Conservation (phyloP, 352 stramenopile species). For the Globisporangium solare region DNA sequence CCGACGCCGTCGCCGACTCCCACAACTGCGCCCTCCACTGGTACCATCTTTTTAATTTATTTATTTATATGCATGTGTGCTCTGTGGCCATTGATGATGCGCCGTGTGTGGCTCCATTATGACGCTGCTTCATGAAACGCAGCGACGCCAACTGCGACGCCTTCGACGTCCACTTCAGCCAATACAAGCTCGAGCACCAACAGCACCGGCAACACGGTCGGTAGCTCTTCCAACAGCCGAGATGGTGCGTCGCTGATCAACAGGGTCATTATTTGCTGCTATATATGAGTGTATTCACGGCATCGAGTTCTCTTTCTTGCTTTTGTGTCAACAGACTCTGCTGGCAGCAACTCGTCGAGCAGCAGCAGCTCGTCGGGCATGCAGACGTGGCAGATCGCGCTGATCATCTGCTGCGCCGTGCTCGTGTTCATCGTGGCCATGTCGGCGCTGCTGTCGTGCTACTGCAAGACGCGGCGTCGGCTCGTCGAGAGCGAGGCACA, state of each 20-base stretch:
- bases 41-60: conserved; percentile 10
- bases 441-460: conserved; percentile 50
- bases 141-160: conserved; percentile 10
- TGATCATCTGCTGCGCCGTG: conserved; percentile 54
- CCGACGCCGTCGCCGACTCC: conserved; percentile 6
- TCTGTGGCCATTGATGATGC: no score
- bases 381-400: conserved; percentile 46
- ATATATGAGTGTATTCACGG: no score
- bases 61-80: no score
- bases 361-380: conserved; percentile 21
- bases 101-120: neutral
- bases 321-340: neutral
- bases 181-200: neutral
- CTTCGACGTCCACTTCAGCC: conserved; percentile 7
- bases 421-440: conserved; percentile 46
- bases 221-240: neutral
- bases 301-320: neutral
- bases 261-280: no score
- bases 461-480: conserved; percentile 46
- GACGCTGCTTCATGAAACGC: neutral
- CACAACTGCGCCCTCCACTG: conserved; percentile 5
- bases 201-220: neutral
- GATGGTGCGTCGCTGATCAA: no score
- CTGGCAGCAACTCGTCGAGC: conserved; percentile 2
- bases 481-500: conserved; percentile 46